Base-by-base conservation (phyloP, 768 basidiomycete genomes). In the Lactifluus subvellereus region DNA sequence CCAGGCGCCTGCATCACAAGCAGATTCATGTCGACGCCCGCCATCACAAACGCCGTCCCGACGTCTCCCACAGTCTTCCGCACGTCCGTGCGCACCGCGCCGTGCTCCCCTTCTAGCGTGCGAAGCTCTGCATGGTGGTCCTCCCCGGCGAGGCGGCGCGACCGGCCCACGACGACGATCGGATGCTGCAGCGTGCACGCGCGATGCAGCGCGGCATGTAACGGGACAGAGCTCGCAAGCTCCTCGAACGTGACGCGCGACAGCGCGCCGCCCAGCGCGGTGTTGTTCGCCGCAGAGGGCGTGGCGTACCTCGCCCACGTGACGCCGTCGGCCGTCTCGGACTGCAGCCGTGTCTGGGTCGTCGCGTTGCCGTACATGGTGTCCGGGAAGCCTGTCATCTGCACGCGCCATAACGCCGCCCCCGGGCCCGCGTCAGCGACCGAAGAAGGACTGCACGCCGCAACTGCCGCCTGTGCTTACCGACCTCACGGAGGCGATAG, bases 21-120 rank as follows among this genome's bases (percentile, higher is more conserved):
- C 45, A 91, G 68, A 20, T 84, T 88, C 48, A 79, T 77, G 40
- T 81, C 81, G 55, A 78, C 76, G 1, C 82, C 82, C 6, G 84
- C 78, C 3, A 86, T 76, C 13, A 94, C 83, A 71, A 95, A 83
- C 50, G 86, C 86, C 45, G 87, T 82, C 2, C 85, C 90, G 18
- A 91, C 86, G 71, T 95, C 91, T 3, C 95, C 95, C 30, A 96
- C 78, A 22, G 94, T 93, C 76, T 89, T 88, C 71, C 80, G 78
- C 62, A 94, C 83, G 70, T 91, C 89, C 4, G 77, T 70, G 0
- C 82, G 80, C 4, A 87, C 77, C 33, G 70, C 68, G 4, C 80
- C 82, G 66, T 86, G 78, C 66, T 84, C 80, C 18, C 81, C 79
- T 72, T 86, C 76, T 22, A 94, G 66, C 48, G 78, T 76, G 66